phyloP scores from a whole-genome alignment of 371 early-diverging fungal genomes.

The Rhizopus delemar region DNA sequence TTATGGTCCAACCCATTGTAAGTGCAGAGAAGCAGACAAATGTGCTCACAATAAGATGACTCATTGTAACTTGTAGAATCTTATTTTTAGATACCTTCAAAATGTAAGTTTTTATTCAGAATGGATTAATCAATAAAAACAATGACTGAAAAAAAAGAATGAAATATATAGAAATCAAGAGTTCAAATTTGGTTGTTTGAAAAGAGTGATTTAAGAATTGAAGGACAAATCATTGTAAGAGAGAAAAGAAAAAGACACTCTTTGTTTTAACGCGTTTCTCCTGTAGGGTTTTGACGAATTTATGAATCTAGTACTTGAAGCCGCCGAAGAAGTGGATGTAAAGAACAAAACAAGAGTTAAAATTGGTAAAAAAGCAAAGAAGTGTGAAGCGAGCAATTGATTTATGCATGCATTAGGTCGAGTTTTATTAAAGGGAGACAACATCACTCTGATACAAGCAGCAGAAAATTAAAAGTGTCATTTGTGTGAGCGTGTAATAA shows the following conservation, averaged over 20 bases:
- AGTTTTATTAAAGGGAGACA: slow-evolving; percentile 34
- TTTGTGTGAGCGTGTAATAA: neutral
- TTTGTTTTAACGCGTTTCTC: slow-evolving; percentile 4
- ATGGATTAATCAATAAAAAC: no score
- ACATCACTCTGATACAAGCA: slow-evolving; percentile 36
- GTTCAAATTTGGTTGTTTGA: slow-evolving; percentile 95
- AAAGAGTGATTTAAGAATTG: slow-evolving; percentile 82
- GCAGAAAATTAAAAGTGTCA: slow-evolving; percentile 7
- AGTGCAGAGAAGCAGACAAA: slow-evolving; percentile 21
- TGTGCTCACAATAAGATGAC: neutral
- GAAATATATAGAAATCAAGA: slow-evolving; percentile 68
- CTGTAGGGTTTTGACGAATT: slow-evolving; percentile 95
- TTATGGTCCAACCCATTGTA: slow-evolving; percentile 97
- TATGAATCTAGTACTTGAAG: slow-evolving; percentile 93
- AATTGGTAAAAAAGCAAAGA: slow-evolving; percentile 42
- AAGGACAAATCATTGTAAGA: slow-evolving; percentile 86
- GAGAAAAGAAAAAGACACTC: neutral
- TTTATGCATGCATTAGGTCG: slow-evolving; percentile 18
- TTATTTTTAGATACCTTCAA: slow-evolving; percentile 91
- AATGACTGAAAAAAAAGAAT: no score
- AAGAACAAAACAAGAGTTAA: slow-evolving; percentile 73
- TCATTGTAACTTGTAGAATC: slow-evolving; percentile 58
- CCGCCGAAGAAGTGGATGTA: slow-evolving; percentile 79
- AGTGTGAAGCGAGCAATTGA: neutral
- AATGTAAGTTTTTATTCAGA: slow-evolving; percentile 47